Base-by-base conservation (phyloP, 2,329 filamentous ascomycete species). In the Pyrenochaeta sp. region DNA sequence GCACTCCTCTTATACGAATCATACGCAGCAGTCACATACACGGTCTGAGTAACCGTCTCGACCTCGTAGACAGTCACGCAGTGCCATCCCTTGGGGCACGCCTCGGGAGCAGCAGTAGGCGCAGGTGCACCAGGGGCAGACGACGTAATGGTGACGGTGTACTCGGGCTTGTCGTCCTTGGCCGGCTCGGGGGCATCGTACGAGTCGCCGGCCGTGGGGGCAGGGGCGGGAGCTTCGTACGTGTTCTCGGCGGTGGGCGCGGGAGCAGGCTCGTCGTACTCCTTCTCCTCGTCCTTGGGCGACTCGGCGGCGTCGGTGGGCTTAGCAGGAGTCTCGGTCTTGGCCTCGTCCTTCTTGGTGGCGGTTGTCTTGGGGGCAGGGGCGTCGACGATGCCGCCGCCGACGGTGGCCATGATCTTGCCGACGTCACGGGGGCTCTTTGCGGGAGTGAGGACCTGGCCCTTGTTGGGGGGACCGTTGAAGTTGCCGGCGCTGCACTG, bases 391-490 rank as follows among this genome's bases (percentile, higher is more conserved):
- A 55, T 44, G 19, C 53, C 55, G 15, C 48, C 43, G 15, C 46
- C 52, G 6, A 35, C 39, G 2, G 34, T 48, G 35, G 28, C 49
- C 50, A 69, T 53, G 17, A 71, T 23, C 15, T 55, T 26, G 8
- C 68, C 68, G 27, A 68, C 54, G 14, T 69, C 65, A 28, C 69
- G 63, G 11, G 51, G 65, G 38, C 48, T 53, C 29, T 56, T 55
- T 31, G 58, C 51, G 6, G 64, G 53, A 7, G 66, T 73, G 7
- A 77, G 54, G 22, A 62, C 65, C 59, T 74, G 67, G 41, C 67
- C 72, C 51, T 70, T 68, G 54, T 75, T 71, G 1, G 74, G 74
- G 5, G 76, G 76, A 1, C 75, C 76, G 13, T 65, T 63, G 55
- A 67, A 77, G 49, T 74, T 65, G 7, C 65, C 65, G 9, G 68